phyloP scores from a whole-genome alignment of 495 filamentous ascomycete species.

The Aspergillus homomorphus region DNA sequence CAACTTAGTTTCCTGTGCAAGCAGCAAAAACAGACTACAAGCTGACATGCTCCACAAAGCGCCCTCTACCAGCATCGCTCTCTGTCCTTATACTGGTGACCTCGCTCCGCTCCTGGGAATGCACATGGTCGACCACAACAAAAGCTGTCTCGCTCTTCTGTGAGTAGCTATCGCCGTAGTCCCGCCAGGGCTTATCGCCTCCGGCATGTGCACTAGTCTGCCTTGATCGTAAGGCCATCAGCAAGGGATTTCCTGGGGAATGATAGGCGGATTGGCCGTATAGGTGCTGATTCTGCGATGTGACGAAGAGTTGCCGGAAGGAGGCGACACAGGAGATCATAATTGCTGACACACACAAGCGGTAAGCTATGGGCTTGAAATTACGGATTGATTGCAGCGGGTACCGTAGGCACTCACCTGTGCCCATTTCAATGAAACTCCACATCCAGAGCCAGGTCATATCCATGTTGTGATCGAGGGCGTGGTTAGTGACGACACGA shows the following conservation, averaged over 20 bases:
- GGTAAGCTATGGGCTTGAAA: neutral
- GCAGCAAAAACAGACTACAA: neutral
- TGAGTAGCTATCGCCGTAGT: neutral
- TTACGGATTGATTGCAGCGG: too few relatives aligned
- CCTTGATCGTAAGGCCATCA: neutral
- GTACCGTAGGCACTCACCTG: neutral
- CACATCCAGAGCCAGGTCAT: constrained; percentile 2
- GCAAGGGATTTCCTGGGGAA: neutral
- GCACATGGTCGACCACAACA: neutral
- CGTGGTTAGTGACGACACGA: neutral
- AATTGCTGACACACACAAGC: neutral
- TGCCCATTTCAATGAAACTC: neutral
- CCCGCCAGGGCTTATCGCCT: neutral
- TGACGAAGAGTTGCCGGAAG: neutral
- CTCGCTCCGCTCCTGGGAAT: neutral
- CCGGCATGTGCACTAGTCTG: neutral
- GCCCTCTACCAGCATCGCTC: neutral
- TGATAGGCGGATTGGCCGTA: neutral
- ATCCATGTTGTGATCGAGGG: neutral
- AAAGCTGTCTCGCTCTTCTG: neutral
- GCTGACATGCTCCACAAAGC: neutral
- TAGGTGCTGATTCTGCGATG: neutral
- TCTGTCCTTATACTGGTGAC: neutral
- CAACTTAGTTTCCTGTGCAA: too few relatives aligned
- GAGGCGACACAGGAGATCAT: neutral